Evolutionary conservation across 164 flowering plant genomes (phyloP), one percentile per base, ranked within the genome.

Genomic region (Vitis rotundifolia): DNA sequence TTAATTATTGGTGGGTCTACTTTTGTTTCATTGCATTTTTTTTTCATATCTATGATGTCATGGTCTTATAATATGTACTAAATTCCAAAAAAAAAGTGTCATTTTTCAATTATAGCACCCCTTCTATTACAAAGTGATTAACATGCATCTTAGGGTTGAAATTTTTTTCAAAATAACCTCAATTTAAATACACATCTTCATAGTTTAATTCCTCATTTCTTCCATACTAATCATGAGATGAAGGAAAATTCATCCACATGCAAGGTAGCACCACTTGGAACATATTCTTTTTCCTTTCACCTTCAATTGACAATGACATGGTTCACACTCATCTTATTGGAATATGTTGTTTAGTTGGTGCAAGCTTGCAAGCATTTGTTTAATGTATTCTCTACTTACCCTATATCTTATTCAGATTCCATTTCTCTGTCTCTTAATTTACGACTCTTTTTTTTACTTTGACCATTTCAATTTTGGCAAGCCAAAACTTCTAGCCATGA

Each of bases 311-410:
- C 51, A 49, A 47, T 52, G 48, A 61, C 66, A 69, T 62, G 73
- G 63, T 53, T 53, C 61, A 16, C 61, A 70, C 61, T 5, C 50
- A 59, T 37, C 47, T n/a, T 8, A 15, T 61, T 37, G 44, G 66
- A 52, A 16, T 68, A 49, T 53, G 28, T 4, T n/a, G 13, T 14
- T 8, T 69, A 52, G 72, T 69, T 69, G 72, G 51, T 69, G 72
- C 72, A 69, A 69, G 72, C 72, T 69, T 69, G 72, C 73, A 61
- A 70, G 61, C 59, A 50, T 28, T 31, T 56, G 11, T 59, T 11
- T 59, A 10, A 8, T 49, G 31, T 31, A 47, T 37, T 66, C 50
- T 31, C 44, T 31, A 0, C 7, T 22, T 11, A 22, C 13, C 19
- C 61, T 59, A 12, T 22, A 1, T 18, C n/a, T 56, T 13, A 2